Base-by-base conservation (phyloP, 73 alveolate species). In the Paramecium caudatum region DNA sequence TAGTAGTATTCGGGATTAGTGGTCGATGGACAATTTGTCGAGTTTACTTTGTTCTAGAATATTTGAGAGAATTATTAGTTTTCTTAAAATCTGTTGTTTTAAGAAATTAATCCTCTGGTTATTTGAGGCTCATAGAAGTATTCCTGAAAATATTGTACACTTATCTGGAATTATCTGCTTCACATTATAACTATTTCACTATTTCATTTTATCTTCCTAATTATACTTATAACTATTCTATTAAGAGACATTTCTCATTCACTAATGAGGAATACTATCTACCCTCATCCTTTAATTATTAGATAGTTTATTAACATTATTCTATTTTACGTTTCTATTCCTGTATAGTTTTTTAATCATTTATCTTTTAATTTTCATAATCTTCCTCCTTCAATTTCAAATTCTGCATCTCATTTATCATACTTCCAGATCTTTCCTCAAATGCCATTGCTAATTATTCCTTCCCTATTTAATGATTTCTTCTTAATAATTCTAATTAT, bases 81-180 rank as follows among this genome's bases (percentile, higher is more conserved):
- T 55, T 55, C 80, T 55, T 55, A 0, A 55, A 12, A 21, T 55
- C 80, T 27, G 80, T 27, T 55, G 23, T 55, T 8, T 55, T 27
- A 23, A 27, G 45, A 23, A 23, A n/a, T n/a, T n/a, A 55, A 55
- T 55, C 80, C 23, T 55, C 80, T 27, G 80, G 30, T 55, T 55
- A 55, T 55, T 43, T 55, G 30, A 27, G 80, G 46, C 23, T 21
- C 15, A 25, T 23, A 1, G 80, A 12, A 10, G 23, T 10, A 55
- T 55, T 55, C 30, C 43, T 55, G 30, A 55, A 55, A 9, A 55
- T 55, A 55, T 55, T 55, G 37, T 55, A 55, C 23, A 55, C 45
- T 55, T 55, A 23, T 55, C 30, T 55, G 23, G 80, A 55, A 55
- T 55, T 55, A 27, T 55, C 80, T 27, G 12, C 43, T 23, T 55